Evolutionary conservation across 2,329 filamentous ascomycete species (phyloP).

Genomic region (Cercospora sp.): DNA sequence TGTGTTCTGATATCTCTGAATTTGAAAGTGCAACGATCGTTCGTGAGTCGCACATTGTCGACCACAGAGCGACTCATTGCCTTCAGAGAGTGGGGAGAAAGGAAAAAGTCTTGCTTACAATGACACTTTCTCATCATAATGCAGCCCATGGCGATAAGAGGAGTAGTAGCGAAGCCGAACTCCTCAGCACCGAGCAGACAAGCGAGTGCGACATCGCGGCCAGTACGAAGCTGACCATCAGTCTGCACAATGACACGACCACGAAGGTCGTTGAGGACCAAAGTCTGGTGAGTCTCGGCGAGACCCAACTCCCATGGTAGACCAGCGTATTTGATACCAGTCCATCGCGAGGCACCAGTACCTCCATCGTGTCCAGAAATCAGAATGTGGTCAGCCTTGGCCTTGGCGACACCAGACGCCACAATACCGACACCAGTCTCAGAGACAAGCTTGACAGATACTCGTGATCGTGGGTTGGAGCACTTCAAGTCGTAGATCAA

Average conservation of each 20-base stretch:
- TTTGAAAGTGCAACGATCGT: neutral
- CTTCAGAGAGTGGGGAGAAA: constrained; percentile 4
- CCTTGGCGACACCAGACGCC: constrained; percentile 94
- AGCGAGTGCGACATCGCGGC: constrained; percentile 89
- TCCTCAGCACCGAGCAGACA: constrained; percentile 97
- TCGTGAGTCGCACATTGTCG: neutral
- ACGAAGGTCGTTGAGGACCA: constrained; percentile 92
- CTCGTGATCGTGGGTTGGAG: constrained; percentile 84
- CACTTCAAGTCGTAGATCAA: constrained; percentile 97
- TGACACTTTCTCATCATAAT: constrained; percentile 82
- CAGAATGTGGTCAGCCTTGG: constrained; percentile 93
- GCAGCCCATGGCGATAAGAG: constrained; percentile 94
- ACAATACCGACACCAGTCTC: constrained; percentile 98
- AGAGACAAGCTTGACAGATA: constrained; percentile 96
- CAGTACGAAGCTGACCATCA: constrained; percentile 89
- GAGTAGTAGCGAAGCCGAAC: constrained; percentile 94
- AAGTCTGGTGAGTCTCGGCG: constrained; percentile 93
- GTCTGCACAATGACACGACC: constrained; percentile 95
- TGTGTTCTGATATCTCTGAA: constrained; percentile 17
- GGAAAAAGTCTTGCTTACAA: constrained; percentile 34
- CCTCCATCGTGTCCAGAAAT: constrained; percentile 97
- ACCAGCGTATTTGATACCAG: constrained; percentile 97
- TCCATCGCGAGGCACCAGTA: constrained; percentile 95
- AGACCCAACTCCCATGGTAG: constrained; percentile 96
- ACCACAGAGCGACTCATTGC: neutral